Conservation (phyloP, 2,329 filamentous ascomycete species). For the Capronia coronata region DNA sequence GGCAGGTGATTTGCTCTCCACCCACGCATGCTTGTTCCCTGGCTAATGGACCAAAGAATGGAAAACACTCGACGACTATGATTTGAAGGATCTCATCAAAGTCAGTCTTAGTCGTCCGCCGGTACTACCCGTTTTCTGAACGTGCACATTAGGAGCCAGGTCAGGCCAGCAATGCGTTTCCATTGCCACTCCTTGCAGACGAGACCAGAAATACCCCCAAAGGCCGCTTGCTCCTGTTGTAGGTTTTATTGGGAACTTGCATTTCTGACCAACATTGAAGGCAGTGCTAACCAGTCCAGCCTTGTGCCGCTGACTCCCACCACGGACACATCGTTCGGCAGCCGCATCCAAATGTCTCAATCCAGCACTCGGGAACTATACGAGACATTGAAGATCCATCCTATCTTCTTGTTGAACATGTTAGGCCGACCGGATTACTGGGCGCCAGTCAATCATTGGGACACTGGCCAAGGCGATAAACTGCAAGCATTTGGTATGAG, state of each 20-base stretch:
- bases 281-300: neutral
- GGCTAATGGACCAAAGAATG: neutral
- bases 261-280: no score
- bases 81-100: neutral
- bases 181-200: neutral
- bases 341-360: neutral
- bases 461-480: neutral
- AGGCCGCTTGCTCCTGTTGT: neutral
- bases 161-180: neutral
- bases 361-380: neutral
- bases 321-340: neutral
- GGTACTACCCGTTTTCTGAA: constrained; percentile 12
- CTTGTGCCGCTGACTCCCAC: neutral
- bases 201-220: neutral
- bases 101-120: constrained; percentile 15
- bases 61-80: neutral
- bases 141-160: neutral
- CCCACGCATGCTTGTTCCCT: neutral
- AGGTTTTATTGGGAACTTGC: neutral
- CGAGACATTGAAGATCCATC: neutral
- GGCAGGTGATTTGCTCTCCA: neutral
- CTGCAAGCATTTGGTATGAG: neutral
- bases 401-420: neutral
- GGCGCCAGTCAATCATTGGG: neutral
- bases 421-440: constrained; percentile 3